Percentiles rank a stretch among this genome's conserved stretches.
Evolutionary conservation across 176 grass and related monocot species (phyloP).

Genomic region (Raddia distichophylla): DNA sequence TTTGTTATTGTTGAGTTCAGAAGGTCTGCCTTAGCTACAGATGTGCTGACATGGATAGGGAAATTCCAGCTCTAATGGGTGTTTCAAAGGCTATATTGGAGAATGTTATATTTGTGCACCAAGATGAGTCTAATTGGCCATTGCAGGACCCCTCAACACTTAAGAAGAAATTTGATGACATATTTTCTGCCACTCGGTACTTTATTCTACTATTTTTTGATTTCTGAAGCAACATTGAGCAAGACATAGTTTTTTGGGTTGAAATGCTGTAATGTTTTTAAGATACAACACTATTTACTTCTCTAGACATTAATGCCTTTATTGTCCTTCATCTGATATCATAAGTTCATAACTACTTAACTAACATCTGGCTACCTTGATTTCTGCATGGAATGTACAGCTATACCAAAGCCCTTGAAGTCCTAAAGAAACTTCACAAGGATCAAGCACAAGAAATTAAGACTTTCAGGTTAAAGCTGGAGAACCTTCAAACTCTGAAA

Average conservation of each 20-base stretch:
- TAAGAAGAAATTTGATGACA: slow-evolving; percentile 99
- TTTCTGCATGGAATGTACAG: slow-evolving; percentile 52
- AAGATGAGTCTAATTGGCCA: slow-evolving; percentile 98
- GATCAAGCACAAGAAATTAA: slow-evolving; percentile 96
- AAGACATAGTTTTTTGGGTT: slow-evolving; percentile 21
- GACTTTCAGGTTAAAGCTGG: slow-evolving; percentile 86
- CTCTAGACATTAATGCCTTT: slow-evolving; percentile 10
- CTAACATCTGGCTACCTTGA: slow-evolving; percentile 29
- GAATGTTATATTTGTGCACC: slow-evolving; percentile 98
- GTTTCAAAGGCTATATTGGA: slow-evolving; percentile 96
- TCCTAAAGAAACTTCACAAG: slow-evolving; percentile 99
- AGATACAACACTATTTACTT: slow-evolving; percentile 10
- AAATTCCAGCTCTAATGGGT: slow-evolving; percentile 95
- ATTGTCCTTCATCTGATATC: background rate
- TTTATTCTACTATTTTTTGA: slow-evolving; percentile 21
- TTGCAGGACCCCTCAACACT: slow-evolving; percentile 94
- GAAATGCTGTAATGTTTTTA: slow-evolving; percentile 13
- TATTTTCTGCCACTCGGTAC: slow-evolving; percentile 97
- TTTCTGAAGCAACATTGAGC: slow-evolving; percentile 24
- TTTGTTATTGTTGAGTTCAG: slow-evolving; percentile 54
- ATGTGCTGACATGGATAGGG: slow-evolving; percentile 97
- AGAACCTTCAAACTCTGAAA: slow-evolving; percentile 95
- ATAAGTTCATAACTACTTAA: slow-evolving; percentile 17
- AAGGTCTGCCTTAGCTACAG: slow-evolving; percentile 98
- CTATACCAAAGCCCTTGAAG: slow-evolving; percentile 97